These are phyloP conservation scores for Hypoxylon trugodes DNA, from an alignment of 495 filamentous ascomycete genomes.

Conservation along the genomic window DNA sequence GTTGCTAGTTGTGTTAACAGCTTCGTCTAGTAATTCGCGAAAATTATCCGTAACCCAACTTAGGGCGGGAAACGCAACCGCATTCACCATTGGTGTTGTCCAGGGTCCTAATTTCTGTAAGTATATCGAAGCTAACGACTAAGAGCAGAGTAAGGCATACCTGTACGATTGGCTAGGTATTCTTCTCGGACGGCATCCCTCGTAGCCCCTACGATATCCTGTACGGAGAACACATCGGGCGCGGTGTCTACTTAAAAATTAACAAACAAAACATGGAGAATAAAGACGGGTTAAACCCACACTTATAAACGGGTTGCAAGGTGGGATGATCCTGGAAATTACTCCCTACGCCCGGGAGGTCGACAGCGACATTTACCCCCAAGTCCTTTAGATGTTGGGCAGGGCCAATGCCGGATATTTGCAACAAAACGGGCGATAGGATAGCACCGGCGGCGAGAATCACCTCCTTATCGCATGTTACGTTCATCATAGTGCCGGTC, in stretches of 20 bases:
- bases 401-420: slow-evolving; percentile 65
- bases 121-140: not conserved
- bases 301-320: slow-evolving; percentile 47
- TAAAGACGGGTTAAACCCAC: slow-evolving; percentile 29
- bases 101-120: slow-evolving; percentile 47
- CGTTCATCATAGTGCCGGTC: slow-evolving; percentile 16
- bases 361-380: slow-evolving; percentile 41
- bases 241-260: slow-evolving; percentile 41
- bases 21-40: slow-evolving; percentile 25
- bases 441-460: slow-evolving; percentile 64
- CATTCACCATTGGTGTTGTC: slow-evolving; percentile 51
- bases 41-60: slow-evolving; percentile 26
- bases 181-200: slow-evolving; percentile 38
- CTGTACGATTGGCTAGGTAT: slow-evolving; percentile 49
- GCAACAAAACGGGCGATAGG: slow-evolving; percentile 61
- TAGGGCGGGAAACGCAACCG: slow-evolving; percentile 53
- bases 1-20: slow-evolving; percentile 36
- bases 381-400: slow-evolving; percentile 37
- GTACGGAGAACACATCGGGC: slow-evolving; percentile 44
- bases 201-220: slow-evolving; percentile 44
- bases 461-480: slow-evolving; percentile 53
- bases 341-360: slow-evolving; percentile 52
- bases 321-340: slow-evolving; percentile 53
- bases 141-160: slow-evolving; percentile 26
- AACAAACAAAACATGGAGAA: not conserved